Conservation (phyloP, 169 alveolate genomes). For the Cystoisospora suis region DNA sequence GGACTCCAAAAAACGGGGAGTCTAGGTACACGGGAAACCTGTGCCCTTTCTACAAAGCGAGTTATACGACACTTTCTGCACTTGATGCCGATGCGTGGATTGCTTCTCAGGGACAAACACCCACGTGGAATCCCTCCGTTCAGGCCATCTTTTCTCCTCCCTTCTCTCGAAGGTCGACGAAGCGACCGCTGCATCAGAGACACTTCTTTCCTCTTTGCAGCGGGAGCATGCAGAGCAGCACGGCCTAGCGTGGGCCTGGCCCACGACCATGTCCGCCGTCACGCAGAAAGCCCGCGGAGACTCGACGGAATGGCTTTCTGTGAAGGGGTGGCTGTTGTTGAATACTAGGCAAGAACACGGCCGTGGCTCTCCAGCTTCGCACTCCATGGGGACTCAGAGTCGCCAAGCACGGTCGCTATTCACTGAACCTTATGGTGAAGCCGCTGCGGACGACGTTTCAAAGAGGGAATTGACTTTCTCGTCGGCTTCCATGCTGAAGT, state of each 20-base stretch:
- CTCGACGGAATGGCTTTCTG: too few relatives aligned
- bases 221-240: not conserved
- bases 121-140: not conserved
- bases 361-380: too few relatives aligned
- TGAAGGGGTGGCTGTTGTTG: too few relatives aligned
- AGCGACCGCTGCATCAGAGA: not conserved
- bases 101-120: not conserved
- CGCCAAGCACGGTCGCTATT: too few relatives aligned
- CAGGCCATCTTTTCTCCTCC: not conserved
- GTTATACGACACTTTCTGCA: not conserved
- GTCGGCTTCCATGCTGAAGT: not conserved
- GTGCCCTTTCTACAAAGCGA: not conserved
- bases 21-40: not conserved
- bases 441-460: too few relatives aligned
- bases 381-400: too few relatives aligned
- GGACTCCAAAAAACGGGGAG: too few relatives aligned
- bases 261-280: too few relatives aligned
- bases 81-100: not conserved
- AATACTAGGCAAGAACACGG: too few relatives aligned
- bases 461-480: too few relatives aligned
- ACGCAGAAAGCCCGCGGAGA: too few relatives aligned
- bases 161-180: not conserved
- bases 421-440: not conserved
- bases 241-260: not conserved
- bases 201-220: not conserved